Base-by-base conservation (phyloP, 441 rosid genomes). In the Syzygium syzygioides region DNA sequence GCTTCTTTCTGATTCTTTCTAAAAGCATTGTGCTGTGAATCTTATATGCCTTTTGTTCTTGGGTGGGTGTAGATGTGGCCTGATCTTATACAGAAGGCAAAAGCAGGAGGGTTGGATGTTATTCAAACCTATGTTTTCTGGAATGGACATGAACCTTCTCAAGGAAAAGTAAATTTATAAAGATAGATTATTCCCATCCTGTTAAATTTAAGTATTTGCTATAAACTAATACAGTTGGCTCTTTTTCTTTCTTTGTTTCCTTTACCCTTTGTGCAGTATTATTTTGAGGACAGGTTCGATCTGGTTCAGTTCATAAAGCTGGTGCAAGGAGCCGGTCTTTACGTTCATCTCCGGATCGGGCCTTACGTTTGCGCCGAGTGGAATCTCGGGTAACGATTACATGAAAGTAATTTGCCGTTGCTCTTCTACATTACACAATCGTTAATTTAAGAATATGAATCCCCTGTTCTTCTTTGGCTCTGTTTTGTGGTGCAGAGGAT, bases 131-230 rank as follows among this genome's bases (percentile, higher is more conserved):
- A 88, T 26, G 89, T 88, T 14, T 88, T 88, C 84, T 88, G 89
- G 89, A 88, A 84, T 56, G 89, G 89, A n/a, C 89, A 88, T 18
- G 89, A 88, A 54, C 89, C 89, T 57, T 88, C 89, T 26, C 89
- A 50, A 11, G 89, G 89, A 88, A 26, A 88, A 85, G 89, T 88
- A 88, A 18, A 30, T n/a, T 23, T 9, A 71, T 0, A 71, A 34
- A 6, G 28, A 23, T 37, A 71, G 50, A 37, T 71, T 25, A 37
- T 20, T 37, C 28, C 80, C 80, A 25, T 15, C 15, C 57, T 30
- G 86, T 26, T 48, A 5, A 28, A 55, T 59, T 25, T 7, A 12
- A 30, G 34, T n/a, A 50, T 32, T 55, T 85, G 28, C 45, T 48
- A 19, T 53, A 28, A 79, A 41, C 57, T 79, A 11, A 23, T 10